Conservation (phyloP, 2,329 filamentous ascomycete genomes). For the Cladorrhinum sp. region DNA sequence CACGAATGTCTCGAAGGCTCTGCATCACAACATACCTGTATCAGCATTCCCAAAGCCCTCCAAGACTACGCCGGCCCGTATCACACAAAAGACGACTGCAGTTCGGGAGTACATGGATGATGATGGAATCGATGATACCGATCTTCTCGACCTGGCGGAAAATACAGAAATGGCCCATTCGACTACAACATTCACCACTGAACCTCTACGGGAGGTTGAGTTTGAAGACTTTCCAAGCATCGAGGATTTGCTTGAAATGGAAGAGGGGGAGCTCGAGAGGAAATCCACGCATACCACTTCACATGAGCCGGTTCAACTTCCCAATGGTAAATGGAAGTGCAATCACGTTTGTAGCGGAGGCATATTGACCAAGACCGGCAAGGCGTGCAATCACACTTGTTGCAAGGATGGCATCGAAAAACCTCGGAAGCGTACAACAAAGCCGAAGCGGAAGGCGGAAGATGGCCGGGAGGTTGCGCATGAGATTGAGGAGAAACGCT, state of each 20-base stretch:
- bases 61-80: not conserved
- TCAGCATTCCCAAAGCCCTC: constrained; percentile 19
- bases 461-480: not conserved
- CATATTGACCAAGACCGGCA: constrained; percentile 37
- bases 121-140: constrained; percentile 41
- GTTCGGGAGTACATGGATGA: constrained; percentile 26
- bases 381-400: constrained; percentile 66
- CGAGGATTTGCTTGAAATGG: constrained; percentile 44
- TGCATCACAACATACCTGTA: constrained; percentile 24
- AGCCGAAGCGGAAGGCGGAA: constrained; percentile 27
- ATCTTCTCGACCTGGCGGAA: constrained; percentile 36
- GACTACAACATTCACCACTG: not conserved
- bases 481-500: not conserved
- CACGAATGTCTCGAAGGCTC: constrained; percentile 40
- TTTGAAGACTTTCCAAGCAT: constrained; percentile 52
- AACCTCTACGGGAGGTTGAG: not conserved
- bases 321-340: constrained; percentile 72
- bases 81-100: not conserved
- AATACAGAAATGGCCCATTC: constrained; percentile 14
- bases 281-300: not conserved
- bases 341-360: constrained; percentile 61
- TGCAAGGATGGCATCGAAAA: constrained; percentile 70
- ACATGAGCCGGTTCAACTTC: constrained; percentile 49
- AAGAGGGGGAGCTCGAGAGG: constrained; percentile 11
- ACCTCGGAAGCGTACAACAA: constrained; percentile 42